Conservation (phyloP, 805 yeast species). For the Candida sanyiensis region DNA sequence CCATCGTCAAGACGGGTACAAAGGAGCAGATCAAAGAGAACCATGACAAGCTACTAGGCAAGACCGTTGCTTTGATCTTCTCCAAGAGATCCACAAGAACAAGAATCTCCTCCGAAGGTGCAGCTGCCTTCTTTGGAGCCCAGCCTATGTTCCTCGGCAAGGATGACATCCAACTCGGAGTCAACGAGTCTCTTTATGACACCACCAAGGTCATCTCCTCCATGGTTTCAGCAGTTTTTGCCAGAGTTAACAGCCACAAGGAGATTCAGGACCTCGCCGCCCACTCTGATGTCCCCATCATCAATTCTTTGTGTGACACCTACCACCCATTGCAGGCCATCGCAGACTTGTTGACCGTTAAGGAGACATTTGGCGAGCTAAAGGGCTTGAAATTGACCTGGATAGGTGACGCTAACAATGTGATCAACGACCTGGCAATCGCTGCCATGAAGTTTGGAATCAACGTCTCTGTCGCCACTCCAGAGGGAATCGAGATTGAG, state of each 20-base stretch:
- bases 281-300: constrained; percentile 83
- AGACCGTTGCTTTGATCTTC: constrained; percentile 76
- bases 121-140: constrained; percentile 87
- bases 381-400: constrained; percentile 75
- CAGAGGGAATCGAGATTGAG: constrained; percentile 64
- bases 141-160: constrained; percentile 95
- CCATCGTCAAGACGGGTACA: constrained; percentile 51
- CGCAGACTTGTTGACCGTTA: constrained; percentile 81
- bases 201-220: constrained; percentile 86
- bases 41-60: constrained; percentile 62
- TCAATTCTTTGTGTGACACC: constrained; percentile 87
- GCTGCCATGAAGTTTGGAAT: constrained; percentile 86
- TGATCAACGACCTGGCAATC: constrained; percentile 85
- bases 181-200: constrained; percentile 86
- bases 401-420: constrained; percentile 97
- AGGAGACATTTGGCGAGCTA: constrained; percentile 60
- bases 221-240: constrained; percentile 95
- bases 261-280: constrained; percentile 76
- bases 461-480: constrained; percentile 78
- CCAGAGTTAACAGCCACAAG: constrained; percentile 83
- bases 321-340: constrained; percentile 96
- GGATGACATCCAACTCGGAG: constrained; percentile 95
- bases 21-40: constrained; percentile 29
- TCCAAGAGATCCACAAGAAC: constrained; percentile 94
- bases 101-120: constrained; percentile 90